Conservation (phyloP, 352 stramenopile genomes). For the Pythium pectinolyticum region DNA sequence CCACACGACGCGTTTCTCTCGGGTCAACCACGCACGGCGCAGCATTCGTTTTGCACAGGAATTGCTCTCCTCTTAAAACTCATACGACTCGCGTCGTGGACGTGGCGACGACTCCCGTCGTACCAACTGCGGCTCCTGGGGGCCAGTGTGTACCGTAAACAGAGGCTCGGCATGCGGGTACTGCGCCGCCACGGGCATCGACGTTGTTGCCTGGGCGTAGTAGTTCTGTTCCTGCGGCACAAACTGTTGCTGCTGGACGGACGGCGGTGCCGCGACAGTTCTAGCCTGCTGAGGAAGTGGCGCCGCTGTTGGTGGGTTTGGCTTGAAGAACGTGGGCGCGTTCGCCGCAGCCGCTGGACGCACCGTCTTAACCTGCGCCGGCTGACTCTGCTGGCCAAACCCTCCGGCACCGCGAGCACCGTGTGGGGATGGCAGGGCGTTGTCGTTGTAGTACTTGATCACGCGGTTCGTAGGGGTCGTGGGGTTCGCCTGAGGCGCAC, state of each 20-base stretch:
- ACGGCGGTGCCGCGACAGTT: neutral
- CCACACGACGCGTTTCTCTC: neutral
- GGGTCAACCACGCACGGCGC: neutral
- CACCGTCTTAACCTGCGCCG: constrained; percentile 21
- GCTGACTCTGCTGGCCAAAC: constrained; percentile 14
- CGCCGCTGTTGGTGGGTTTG: constrained; percentile 3
- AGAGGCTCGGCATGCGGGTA: constrained; percentile 20
- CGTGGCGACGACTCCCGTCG: constrained; percentile 33
- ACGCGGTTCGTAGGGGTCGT: constrained; percentile 28
- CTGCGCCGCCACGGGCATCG: neutral
- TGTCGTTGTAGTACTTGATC: constrained; percentile 33
- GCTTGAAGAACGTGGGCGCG: constrained; percentile 28
- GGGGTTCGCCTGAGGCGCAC: constrained; percentile 16
- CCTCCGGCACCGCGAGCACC: constrained; percentile 7
- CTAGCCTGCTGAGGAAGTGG: constrained; percentile 6
- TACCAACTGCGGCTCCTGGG: constrained; percentile 14
- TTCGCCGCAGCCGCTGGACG: constrained; percentile 23
- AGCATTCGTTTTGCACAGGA: neutral
- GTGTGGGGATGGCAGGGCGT: constrained; percentile 25
- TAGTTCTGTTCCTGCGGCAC: constrained; percentile 20
- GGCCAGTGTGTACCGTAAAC: constrained; percentile 21
- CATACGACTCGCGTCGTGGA: constrained; percentile 39
- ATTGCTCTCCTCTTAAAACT: constrained; percentile 31
- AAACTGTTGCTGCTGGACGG: constrained; percentile 2
- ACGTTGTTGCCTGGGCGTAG: constrained; percentile 9